These are phyloP conservation scores for Boletus edulis DNA, from an alignment of 768 basidiomycete genomes.

Conservation along the genomic window DNA sequence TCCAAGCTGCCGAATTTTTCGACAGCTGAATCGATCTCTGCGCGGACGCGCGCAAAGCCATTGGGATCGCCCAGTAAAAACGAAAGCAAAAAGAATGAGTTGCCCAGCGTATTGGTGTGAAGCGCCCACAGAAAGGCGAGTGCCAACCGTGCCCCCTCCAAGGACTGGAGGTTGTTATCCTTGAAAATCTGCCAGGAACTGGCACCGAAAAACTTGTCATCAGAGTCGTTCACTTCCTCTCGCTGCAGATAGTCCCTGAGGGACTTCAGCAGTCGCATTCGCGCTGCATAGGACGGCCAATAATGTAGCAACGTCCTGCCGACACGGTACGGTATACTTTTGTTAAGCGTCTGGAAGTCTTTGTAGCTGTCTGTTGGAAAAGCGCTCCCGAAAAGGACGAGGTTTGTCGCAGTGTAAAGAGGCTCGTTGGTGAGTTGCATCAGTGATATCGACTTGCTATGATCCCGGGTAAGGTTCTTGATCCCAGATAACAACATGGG, in stretches of 20 bases:
- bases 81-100: conserved; percentile 16
- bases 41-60: conserved; percentile 42
- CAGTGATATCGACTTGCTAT: conserved; percentile 9
- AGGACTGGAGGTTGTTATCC: conserved; percentile 15
- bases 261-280: conserved; percentile 3
- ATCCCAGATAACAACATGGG: conserved; percentile 10
- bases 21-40: conserved; percentile 40
- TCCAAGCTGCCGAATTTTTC: conserved; percentile 12
- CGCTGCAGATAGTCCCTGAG: conserved; percentile 15
- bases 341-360: conserved; percentile 20
- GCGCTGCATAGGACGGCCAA: conserved; percentile 18
- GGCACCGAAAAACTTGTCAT: conserved; percentile 3
- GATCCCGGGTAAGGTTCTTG: not conserved
- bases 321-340: conserved; percentile 20
- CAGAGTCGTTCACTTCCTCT: conserved; percentile 2
- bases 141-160: conserved; percentile 16
- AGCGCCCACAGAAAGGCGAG: conserved; percentile 23
- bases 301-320: conserved; percentile 8
- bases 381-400: conserved; percentile 16
- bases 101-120: conserved; percentile 23
- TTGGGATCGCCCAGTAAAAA: conserved; percentile 41
- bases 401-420: conserved; percentile 18
- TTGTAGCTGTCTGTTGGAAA: conserved; percentile 20
- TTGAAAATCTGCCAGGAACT: conserved; percentile 18
- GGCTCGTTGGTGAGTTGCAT: conserved; percentile 16